Percentiles rank a stretch among this genome's conserved stretches.
Evolutionary conservation across 2,329 filamentous ascomycete genomes (phyloP).

Genomic region (Periglandula ipomoeae): DNA sequence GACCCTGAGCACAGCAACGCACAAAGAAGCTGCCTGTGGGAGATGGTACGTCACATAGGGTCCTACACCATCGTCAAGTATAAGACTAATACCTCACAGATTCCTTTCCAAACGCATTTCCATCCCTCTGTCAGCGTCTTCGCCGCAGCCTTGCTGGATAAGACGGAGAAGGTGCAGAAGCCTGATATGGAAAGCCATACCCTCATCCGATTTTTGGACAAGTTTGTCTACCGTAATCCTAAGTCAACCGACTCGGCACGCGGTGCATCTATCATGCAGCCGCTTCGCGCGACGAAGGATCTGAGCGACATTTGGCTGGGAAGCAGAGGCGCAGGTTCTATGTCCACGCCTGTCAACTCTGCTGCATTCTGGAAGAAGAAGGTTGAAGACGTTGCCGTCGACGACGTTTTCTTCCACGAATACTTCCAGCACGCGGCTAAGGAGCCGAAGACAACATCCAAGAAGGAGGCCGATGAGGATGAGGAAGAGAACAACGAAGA

Average conservation of each 20-base stretch:
- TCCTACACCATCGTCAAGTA: no score
- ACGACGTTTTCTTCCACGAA: constrained; percentile 97
- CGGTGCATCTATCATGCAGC: constrained; percentile 94
- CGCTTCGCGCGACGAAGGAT: constrained; percentile 48
- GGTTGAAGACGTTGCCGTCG: constrained; percentile 74
- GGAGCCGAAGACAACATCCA: constrained; percentile 39
- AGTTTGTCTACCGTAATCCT: constrained; percentile 94
- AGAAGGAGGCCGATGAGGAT: constrained; percentile 43
- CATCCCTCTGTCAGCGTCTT: constrained; percentile 89
- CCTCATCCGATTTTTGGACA: constrained; percentile 90
- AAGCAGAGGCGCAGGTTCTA: constrained; percentile 34
- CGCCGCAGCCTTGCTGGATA: constrained; percentile 60
- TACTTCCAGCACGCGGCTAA: constrained; percentile 79
- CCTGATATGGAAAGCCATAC: constrained; percentile 86
- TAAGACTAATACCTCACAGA: constrained; percentile 13
- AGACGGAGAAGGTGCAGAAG: constrained; percentile 68
- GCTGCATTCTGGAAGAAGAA: constrained; percentile 89
- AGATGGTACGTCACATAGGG: constrained; percentile 53
- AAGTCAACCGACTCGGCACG: constrained; percentile 61
- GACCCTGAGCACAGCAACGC: constrained; percentile 89
- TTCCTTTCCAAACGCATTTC: constrained; percentile 54
- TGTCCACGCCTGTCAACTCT: constrained; percentile 57
- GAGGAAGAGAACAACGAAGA: constrained; percentile 54
- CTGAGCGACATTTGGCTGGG: constrained; percentile 48
- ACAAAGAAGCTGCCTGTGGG: constrained; percentile 90